A percentile compares a stretch with the other conserved stretches of the same genome.
phyloP scores from a whole-genome alignment of 2,329 filamentous ascomycete species.

The Colletotrichum karsti region DNA sequence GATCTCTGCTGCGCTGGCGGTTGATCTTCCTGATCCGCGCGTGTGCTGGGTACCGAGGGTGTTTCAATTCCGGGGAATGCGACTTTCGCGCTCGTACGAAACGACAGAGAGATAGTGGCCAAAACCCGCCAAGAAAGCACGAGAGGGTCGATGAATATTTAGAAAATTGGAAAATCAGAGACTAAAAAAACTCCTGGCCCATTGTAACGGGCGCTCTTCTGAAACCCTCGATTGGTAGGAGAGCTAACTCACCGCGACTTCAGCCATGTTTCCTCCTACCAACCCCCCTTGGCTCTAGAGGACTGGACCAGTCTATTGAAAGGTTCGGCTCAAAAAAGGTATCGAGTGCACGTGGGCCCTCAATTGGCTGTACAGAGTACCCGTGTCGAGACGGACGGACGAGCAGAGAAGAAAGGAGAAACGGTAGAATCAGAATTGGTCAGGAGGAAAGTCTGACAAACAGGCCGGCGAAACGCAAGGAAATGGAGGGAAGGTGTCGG shows the following conservation, averaged over 20 bases:
- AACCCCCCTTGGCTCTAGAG: too few species aligned
- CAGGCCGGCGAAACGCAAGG: not conserved
- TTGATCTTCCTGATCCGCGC: not conserved
- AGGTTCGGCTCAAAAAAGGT: not conserved
- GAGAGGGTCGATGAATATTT: constrained; percentile 3
- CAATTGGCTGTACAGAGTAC: constrained; percentile 34
- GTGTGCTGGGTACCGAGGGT: constrained; percentile 23
- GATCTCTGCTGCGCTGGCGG: not conserved
- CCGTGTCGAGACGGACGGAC: not conserved
- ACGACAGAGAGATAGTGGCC: not conserved
- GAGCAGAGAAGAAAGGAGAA: constrained; percentile 14
- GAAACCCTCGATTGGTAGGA: constrained; percentile 12
- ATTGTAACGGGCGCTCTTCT: not conserved
- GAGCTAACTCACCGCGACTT: not conserved
- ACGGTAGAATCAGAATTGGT: constrained; percentile 32
- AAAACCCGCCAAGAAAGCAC: constrained; percentile 22
- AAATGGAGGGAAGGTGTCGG: not conserved
- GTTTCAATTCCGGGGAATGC: constrained; percentile 20
- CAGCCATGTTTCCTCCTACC: not conserved
- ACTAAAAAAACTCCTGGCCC: not conserved
- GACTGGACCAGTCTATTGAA: constrained; percentile 2
- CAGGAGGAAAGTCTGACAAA: not conserved
- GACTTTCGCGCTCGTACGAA: constrained; percentile 7
- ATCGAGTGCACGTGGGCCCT: constrained; percentile 34
- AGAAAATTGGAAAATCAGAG: not conserved